Conservation (phyloP, 148 eudicot genomes). For the Chenopodium formosanum region DNA sequence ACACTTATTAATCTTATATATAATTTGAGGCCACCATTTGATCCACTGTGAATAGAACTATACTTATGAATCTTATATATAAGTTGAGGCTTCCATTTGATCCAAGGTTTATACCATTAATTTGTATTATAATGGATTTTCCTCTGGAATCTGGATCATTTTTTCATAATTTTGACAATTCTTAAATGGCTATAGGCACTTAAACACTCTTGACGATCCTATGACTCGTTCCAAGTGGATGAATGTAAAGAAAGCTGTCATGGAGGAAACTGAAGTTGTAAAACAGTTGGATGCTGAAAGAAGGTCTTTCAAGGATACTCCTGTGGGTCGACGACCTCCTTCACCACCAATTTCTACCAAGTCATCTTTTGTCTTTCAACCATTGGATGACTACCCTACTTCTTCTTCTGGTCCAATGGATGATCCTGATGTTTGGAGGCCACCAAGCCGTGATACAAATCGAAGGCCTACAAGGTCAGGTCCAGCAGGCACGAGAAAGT, state of each 20-base stretch:
- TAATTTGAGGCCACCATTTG: neutral
- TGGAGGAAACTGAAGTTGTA: slow-evolving; percentile 93
- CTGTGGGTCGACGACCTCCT: slow-evolving; percentile 79
- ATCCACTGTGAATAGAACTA: neutral
- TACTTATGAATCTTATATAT: neutral
- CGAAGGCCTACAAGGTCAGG: slow-evolving; percentile 81
- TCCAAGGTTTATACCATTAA: neutral
- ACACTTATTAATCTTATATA: neutral
- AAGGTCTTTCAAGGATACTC: slow-evolving; percentile 82
- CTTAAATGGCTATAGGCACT: slow-evolving; percentile 47
- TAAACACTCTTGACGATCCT: slow-evolving; percentile 86
- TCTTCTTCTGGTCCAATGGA: slow-evolving; percentile 78
- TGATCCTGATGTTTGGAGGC: slow-evolving; percentile 99
- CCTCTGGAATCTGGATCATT: neutral
- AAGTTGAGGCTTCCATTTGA: neutral
- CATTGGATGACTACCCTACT: slow-evolving; percentile 90
- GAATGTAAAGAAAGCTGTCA: slow-evolving; percentile 88
- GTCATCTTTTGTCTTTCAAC: slow-evolving; percentile 93
- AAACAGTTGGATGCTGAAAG: slow-evolving; percentile 94
- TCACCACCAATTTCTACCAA: slow-evolving; percentile 92
- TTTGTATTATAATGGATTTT: neutral
- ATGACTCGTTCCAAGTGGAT: slow-evolving; percentile 84
- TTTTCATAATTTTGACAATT: neutral
- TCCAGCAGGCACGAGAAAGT: slow-evolving; percentile 67
- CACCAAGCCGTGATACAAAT: slow-evolving; percentile 77